Percentiles rank a stretch among this genome's conserved stretches.
These are phyloP conservation scores for Ceratorhiza oryzae-sativae DNA, from an alignment of 1,284 basidiomycete genomes.

Conservation along the genomic window DNA sequence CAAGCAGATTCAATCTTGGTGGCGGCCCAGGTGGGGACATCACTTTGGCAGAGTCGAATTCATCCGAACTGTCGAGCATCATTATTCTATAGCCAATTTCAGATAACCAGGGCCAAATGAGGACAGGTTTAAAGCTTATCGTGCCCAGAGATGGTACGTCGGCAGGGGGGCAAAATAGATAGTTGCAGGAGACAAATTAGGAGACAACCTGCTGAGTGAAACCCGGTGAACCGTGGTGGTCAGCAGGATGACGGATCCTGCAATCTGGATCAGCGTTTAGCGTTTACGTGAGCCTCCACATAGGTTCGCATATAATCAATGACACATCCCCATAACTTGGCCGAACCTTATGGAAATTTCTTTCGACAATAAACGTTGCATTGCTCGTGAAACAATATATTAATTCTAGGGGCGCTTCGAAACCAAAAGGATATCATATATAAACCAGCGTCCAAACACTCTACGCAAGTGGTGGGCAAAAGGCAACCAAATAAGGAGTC, in stretches of 20 bases:
- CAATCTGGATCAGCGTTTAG: background rate
- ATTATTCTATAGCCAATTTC: background rate
- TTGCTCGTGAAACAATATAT: background rate
- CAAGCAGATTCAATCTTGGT: background rate
- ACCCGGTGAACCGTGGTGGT: background rate
- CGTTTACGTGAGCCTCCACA: constrained; percentile 13
- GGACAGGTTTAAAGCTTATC: no score
- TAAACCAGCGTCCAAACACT: background rate
- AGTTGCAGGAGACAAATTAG: no score
- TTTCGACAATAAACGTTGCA: background rate
- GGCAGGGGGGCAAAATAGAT: no score
- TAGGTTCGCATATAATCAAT: background rate
- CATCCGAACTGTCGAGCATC: background rate
- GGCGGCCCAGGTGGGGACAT: background rate
- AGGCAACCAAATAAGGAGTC: no score
- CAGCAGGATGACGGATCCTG: background rate
- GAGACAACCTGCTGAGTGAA: background rate
- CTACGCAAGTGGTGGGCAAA: background rate
- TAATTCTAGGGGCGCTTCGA: background rate
- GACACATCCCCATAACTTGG: no score
- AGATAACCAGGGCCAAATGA: background rate
- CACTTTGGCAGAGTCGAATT: background rate
- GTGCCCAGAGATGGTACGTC: no score
- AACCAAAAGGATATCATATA: background rate
- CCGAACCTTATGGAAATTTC: background rate